Evolutionary conservation across 106 monocot genomes (phyloP).

Genomic region (Allium sativum): DNA sequence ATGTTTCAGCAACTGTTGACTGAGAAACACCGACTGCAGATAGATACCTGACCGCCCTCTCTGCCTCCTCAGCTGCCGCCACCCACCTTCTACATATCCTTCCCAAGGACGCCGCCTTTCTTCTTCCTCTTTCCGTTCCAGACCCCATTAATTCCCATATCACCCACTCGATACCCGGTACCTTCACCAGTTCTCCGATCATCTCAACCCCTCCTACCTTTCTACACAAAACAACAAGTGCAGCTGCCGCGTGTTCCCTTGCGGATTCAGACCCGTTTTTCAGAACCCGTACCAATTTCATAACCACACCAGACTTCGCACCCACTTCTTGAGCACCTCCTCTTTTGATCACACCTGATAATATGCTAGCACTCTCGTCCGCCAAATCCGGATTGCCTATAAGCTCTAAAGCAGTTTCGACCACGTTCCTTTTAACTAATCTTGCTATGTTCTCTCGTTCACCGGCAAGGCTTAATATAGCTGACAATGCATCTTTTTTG

Average conservation of each 20-base stretch:
- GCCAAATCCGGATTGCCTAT: slow-evolving; percentile 20
- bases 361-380: slow-evolving; percentile 43
- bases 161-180: slow-evolving; percentile 68
- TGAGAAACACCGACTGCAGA: not conserved
- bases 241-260: slow-evolving; percentile 56
- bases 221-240: slow-evolving; percentile 34
- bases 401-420: slow-evolving; percentile 33
- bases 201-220: slow-evolving; percentile 10
- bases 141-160: slow-evolving; percentile 74
- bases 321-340: slow-evolving; percentile 55
- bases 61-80: slow-evolving; percentile 2
- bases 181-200: slow-evolving; percentile 27
- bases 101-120: slow-evolving; percentile 72
- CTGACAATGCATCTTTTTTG: slow-evolving; percentile 49
- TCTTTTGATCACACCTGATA: slow-evolving; percentile 55
- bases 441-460: slow-evolving; percentile 50
- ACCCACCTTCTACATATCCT: slow-evolving; percentile 22
- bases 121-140: slow-evolving; percentile 48
- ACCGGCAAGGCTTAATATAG: slow-evolving; percentile 54
- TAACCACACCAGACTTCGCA: slow-evolving; percentile 13
- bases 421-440: slow-evolving; percentile 35
- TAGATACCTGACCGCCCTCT: not conserved
- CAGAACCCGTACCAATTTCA: slow-evolving; percentile 34
- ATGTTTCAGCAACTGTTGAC: not conserved
- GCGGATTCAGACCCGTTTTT: slow-evolving; percentile 51